Evolutionary conservation across 164 flowering plant genomes (phyloP).

Genomic region (Chimonanthus praecox): DNA sequence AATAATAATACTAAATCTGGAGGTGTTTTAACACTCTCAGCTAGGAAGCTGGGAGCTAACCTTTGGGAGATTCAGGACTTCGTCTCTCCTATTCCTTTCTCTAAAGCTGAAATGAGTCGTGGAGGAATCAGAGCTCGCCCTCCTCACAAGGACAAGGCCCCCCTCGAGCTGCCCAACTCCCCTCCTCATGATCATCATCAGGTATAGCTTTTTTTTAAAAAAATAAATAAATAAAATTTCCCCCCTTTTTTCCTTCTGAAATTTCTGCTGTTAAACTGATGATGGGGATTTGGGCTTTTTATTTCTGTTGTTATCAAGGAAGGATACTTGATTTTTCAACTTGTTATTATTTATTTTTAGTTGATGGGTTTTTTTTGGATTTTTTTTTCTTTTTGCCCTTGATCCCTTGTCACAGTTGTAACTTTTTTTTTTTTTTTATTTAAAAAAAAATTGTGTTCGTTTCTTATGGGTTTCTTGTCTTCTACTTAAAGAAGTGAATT

Average conservation of each 20-base stretch:
- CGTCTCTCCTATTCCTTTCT: background rate
- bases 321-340: background rate
- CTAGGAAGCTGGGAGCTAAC: constrained; percentile 67
- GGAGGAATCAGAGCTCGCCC: constrained; percentile 19
- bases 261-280: background rate
- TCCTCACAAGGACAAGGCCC: constrained; percentile 28
- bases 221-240: too few species aligned
- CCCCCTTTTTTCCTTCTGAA: background rate
- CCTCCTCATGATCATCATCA: constrained; percentile 41
- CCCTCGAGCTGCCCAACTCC: constrained; percentile 23
- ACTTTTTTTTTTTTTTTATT: too few species aligned
- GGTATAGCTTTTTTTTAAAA: background rate
- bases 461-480: background rate
- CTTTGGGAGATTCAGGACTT: constrained; percentile 58
- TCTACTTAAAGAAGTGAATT: background rate
- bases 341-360: constrained; percentile 1
- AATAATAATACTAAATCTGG: constrained; percentile 5
- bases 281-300: background rate
- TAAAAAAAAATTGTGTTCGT: background rate
- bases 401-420: background rate
- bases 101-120: constrained; percentile 32
- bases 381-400: background rate
- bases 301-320: background rate
- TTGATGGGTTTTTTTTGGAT: background rate
- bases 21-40: constrained; percentile 35